A percentile compares a stretch with the other conserved stretches of the same genome.
Evolutionary conservation across 2,329 filamentous ascomycete genomes (phyloP).

Genomic region (Sporothrix humicola): DNA sequence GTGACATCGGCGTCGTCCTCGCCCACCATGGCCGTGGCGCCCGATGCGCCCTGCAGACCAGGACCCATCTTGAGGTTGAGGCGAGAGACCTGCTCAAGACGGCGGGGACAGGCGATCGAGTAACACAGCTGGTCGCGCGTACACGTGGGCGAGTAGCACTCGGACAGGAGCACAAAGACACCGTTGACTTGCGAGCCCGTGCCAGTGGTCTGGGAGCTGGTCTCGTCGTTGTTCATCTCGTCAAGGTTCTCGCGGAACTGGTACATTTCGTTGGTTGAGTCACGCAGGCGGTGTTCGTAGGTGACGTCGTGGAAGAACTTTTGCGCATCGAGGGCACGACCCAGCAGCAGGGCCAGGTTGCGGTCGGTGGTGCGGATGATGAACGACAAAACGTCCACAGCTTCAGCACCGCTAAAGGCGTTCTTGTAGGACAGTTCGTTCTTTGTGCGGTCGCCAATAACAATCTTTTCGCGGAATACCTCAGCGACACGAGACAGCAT

Average conservation of each 20-base stretch:
- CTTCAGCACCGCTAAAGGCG: conserved; percentile 93
- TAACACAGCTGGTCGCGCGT: conserved; percentile 95
- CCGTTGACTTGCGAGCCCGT: conserved; percentile 70
- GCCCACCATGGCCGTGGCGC: conserved; percentile 60
- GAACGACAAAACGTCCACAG: conserved; percentile 92
- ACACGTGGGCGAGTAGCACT: conserved; percentile 98
- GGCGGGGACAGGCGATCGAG: conserved; percentile 92
- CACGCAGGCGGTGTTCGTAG: conserved; percentile 92
- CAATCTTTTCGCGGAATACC: conserved; percentile 88
- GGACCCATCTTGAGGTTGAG: conserved; percentile 92
- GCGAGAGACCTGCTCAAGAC: conserved; percentile 92
- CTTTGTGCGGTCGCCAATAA: conserved; percentile 86
- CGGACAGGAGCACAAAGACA: conserved; percentile 92
- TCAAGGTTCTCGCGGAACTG: conserved; percentile 93
- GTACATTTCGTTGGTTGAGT: conserved; percentile 94
- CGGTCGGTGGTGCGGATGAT: conserved; percentile 97
- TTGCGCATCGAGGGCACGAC: conserved; percentile 91
- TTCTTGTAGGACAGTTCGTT: conserved; percentile 98
- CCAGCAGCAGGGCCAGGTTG: conserved; percentile 88
- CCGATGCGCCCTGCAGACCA: conserved; percentile 72
- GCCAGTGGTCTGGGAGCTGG: conserved; percentile 48
- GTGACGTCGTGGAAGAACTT: conserved; percentile 99
- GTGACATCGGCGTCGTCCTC: conserved; percentile 84
- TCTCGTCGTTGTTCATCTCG: conserved; percentile 81
- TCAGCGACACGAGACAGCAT: conserved; percentile 91